These are phyloP conservation scores for Xylaria arbuscula DNA, from an alignment of 2,329 filamentous ascomycete species.

Conservation along the genomic window DNA sequence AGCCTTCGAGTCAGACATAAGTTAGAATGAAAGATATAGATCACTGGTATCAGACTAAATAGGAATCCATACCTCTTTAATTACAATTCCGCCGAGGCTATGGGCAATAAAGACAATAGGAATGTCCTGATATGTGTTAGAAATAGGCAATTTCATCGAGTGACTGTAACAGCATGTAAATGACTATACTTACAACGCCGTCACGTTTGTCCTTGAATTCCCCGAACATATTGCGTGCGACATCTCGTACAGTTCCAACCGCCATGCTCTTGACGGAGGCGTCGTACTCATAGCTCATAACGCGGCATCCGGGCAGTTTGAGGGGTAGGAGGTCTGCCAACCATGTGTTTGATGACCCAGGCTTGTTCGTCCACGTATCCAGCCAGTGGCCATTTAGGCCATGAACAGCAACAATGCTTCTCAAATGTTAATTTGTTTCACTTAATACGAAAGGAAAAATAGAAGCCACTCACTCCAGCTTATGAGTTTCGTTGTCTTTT, in stretches of 20 bases:
- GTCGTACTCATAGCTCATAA: slow-evolving; percentile 16
- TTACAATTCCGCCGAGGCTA: slow-evolving; percentile 18
- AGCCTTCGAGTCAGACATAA: neutral
- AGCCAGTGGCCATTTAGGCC: slow-evolving; percentile 19
- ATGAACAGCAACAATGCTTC: slow-evolving; percentile 16
- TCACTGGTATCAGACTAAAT: no score
- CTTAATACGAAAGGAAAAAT: neutral
- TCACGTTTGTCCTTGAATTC: slow-evolving; percentile 5
- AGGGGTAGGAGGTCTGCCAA: slow-evolving; percentile 12
- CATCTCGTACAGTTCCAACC: neutral
- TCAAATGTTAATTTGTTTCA: neutral
- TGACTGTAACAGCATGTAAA: neutral
- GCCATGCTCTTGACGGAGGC: slow-evolving; percentile 12
- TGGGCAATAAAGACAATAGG: slow-evolving; percentile 20
- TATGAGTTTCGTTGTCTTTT: neutral
- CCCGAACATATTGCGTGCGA: neutral
- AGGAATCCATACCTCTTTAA: slow-evolving; percentile 15
- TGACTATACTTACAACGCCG: neutral
- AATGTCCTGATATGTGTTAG: neutral
- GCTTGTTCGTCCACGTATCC: slow-evolving; percentile 19
- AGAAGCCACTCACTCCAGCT: neutral
- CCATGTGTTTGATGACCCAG: slow-evolving; percentile 2
- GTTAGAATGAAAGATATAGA: neutral
- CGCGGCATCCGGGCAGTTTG: slow-evolving; percentile 10
- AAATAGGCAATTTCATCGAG: neutral